Percentiles rank a stretch among this genome's conserved stretches.
These are phyloP conservation scores for Aphanomyces stellatus DNA, from an alignment of 352 stramenopile species.

Conservation along the genomic window DNA sequence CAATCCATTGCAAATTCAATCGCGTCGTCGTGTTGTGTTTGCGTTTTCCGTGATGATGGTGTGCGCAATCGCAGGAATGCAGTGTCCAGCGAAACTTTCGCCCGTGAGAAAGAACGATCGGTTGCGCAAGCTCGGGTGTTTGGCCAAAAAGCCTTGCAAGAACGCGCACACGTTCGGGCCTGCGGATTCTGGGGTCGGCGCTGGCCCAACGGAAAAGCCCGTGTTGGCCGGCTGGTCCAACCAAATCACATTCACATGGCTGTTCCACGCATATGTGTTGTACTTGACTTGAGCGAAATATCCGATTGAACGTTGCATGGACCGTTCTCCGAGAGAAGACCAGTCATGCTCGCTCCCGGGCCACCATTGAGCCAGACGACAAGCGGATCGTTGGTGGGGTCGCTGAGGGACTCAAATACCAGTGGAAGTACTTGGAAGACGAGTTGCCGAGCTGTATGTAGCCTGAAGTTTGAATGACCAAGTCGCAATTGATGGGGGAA, in stretches of 20 bases:
- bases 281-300: conserved; percentile 19
- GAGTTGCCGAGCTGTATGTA: conserved; percentile 74
- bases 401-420: conserved; percentile 89
- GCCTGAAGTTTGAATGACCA: conserved; percentile 58
- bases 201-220: conserved; percentile 34
- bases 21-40: conserved; percentile 34
- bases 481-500: conserved; percentile 30
- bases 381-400: conserved; percentile 41
- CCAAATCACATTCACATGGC: conserved; percentile 68
- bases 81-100: conserved; percentile 76
- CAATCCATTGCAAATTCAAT: conserved; percentile 90
- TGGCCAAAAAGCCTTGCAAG: not conserved
- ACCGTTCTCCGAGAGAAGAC: conserved; percentile 45
- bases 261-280: conserved; percentile 38
- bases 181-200: not conserved
- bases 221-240: conserved; percentile 86
- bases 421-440: conserved; percentile 93
- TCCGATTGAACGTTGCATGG: conserved; percentile 35
- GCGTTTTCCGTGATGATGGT: conserved; percentile 70
- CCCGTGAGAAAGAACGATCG: conserved; percentile 56
- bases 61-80: conserved; percentile 61
- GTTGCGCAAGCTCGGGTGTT: not conserved
- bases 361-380: conserved; percentile 62
- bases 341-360: conserved; percentile 42
- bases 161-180: not conserved